Percentiles rank a stretch among this genome's conserved stretches.
phyloP scores from a whole-genome alignment of 2,329 filamentous ascomycete genomes.

The Ramularia endophylla region DNA sequence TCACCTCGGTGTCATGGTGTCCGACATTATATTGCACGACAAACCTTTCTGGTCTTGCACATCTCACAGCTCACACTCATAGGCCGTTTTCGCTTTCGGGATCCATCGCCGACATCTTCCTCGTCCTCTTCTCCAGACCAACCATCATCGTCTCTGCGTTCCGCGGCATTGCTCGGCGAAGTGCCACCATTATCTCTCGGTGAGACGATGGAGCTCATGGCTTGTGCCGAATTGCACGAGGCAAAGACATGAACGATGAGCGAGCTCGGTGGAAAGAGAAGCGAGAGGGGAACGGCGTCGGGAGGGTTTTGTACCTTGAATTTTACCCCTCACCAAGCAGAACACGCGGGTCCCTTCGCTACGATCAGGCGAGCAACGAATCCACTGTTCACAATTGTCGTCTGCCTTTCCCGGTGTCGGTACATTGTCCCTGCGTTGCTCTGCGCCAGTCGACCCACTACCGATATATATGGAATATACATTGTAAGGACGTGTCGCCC shows the following conservation, averaged over 20 bases:
- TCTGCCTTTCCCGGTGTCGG: conserved; percentile 2
- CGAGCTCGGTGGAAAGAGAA: conserved; percentile 11
- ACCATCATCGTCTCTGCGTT: conserved; percentile 25
- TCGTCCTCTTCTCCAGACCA: conserved; percentile 38
- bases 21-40: conserved; percentile 1
- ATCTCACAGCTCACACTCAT: conserved; percentile 57
- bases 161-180: conserved; percentile 18
- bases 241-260: conserved; percentile 9
- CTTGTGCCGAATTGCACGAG: conserved; percentile 4
- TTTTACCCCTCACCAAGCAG: conserved; percentile 13
- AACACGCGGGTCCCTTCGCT: conserved; percentile 2
- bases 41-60: conserved; percentile 74
- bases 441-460: background rate
- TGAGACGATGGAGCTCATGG: background rate
- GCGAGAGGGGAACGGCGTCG: conserved; percentile 6
- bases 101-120: conserved; percentile 30
- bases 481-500: too few relatives aligned
- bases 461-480: too few relatives aligned
- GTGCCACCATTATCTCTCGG: conserved; percentile 10
- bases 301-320: background rate
- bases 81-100: conserved; percentile 44
- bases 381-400: conserved; percentile 1
- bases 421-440: conserved; percentile 6
- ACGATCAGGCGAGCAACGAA: conserved; percentile 3
- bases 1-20: background rate